Evolutionary conservation across 768 basidiomycete genomes (phyloP), one percentile per base, ranked within the genome.

Genomic region (Gymnopilus dilepis): DNA sequence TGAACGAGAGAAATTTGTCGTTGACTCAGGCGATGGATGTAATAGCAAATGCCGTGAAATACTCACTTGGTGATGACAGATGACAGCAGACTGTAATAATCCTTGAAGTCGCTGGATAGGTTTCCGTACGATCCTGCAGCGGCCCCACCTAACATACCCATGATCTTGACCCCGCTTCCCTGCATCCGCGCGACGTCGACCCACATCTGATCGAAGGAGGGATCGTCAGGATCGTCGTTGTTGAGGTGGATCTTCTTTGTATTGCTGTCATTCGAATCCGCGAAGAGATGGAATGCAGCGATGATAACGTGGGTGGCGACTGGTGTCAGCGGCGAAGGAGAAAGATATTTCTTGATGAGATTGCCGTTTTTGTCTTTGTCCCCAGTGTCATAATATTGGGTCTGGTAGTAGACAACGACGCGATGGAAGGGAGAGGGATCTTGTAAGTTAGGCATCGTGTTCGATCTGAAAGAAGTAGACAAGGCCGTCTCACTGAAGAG

Each of bases 391-490:
- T 24, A 1, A n/a, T 24, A 50, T n/a, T 24, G n/a, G 13, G 47
- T 50, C 3, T 24, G n/a, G n/a, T 22, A 50, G 21, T 24, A 50
- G 5, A 50, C n/a, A 2, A 50, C 47, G 47, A 50, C 88, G 17
- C 40, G 40, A 41, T 41, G 40, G n/a, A n/a, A n/a, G n/a, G n/a
- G n/a, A n/a, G n/a, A n/a, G n/a, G n/a, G n/a, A n/a, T n/a, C n/a
- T n/a, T n/a, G n/a, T n/a, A n/a, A n/a, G n/a, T n/a, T n/a, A n/a
- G n/a, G n/a, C n/a, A n/a, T n/a, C n/a, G n/a, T n/a, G n/a, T n/a
- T n/a, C n/a, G n/a, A n/a, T n/a, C n/a, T n/a, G n/a, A n/a, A n/a
- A n/a, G n/a, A n/a, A n/a, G n/a, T n/a, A n/a, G n/a, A n/a, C n/a
- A n/a, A n/a, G n/a, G n/a, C n/a, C n/a, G n/a, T n/a, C n/a, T n/a